These are phyloP conservation scores for Trypanosoma rangeli DNA, from an alignment of 208 protist genomes.

Conservation along the genomic window DNA sequence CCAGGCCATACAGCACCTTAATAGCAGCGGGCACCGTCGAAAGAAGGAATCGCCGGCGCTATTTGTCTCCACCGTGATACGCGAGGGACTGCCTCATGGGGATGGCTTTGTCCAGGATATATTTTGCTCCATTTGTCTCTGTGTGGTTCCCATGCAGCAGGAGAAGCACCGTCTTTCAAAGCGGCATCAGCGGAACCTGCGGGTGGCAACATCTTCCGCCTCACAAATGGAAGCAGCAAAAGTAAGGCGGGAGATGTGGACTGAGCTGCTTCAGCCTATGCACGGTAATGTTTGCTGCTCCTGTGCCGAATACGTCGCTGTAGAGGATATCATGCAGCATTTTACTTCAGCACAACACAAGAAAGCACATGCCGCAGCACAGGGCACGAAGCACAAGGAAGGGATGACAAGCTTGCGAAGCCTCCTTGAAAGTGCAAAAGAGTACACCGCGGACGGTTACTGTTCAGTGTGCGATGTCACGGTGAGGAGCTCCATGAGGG, in stretches of 20 bases:
- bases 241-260: constrained; percentile 1
- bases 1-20: constrained; percentile 8
- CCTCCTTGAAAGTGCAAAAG: constrained; percentile 3
- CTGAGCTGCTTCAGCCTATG: constrained; percentile 1
- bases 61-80: neutral
- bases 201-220: neutral
- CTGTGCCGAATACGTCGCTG: constrained; percentile 17
- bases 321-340: constrained; percentile 9
- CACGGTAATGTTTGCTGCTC: constrained; percentile 20
- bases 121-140: constrained; percentile 15
- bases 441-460: constrained; percentile 2
- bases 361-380: neutral
- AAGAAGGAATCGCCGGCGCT: neutral
- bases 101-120: constrained; percentile 2
- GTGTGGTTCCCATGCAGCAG: constrained; percentile 8
- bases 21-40: neutral
- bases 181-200: constrained; percentile 14
- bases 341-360: constrained; percentile 8
- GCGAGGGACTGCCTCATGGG: neutral
- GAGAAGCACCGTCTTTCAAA: constrained; percentile 12
- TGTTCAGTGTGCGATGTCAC: constrained; percentile 11
- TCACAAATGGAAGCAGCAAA: neutral
- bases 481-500: neutral
- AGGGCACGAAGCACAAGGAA: neutral
- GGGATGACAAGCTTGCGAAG: neutral